Evolutionary conservation across 1,284 basidiomycete species (phyloP).

Genomic region (Leccinum fuscescens): DNA sequence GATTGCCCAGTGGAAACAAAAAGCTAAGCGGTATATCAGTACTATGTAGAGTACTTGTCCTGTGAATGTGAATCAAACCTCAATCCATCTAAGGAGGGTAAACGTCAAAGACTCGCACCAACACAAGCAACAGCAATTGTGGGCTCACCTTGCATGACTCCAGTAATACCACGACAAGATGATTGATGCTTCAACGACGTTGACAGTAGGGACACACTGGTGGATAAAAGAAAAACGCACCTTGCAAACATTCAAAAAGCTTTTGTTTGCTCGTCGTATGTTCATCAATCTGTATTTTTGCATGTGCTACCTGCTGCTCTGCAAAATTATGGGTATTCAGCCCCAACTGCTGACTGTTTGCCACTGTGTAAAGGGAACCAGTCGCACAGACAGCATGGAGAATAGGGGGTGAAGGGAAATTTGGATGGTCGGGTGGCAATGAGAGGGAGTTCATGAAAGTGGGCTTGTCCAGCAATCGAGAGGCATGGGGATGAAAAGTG

Average conservation of each 20-base stretch:
- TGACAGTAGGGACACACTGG: not conserved
- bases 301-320: slow-evolving; percentile 61
- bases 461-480: slow-evolving; percentile 59
- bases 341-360: slow-evolving; percentile 37
- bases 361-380: slow-evolving; percentile 64
- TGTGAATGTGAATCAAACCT: slow-evolving; percentile 42
- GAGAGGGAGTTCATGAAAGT: slow-evolving; percentile 65
- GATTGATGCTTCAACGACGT: slow-evolving; percentile 46
- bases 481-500: slow-evolving; percentile 66
- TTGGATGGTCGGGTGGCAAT: slow-evolving; percentile 63
- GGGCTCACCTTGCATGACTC: slow-evolving; percentile 59
- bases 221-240: slow-evolving; percentile 31
- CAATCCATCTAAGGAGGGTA: slow-evolving; percentile 58
- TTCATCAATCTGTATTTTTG: slow-evolving; percentile 50
- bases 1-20: slow-evolving; percentile 57
- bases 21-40: slow-evolving; percentile 42
- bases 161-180: slow-evolving; percentile 72
- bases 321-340: slow-evolving; percentile 41
- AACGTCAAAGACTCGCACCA: slow-evolving; percentile 1
- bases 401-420: slow-evolving; percentile 64
- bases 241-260: slow-evolving; percentile 63
- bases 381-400: slow-evolving; percentile 78
- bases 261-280: slow-evolving; percentile 51
- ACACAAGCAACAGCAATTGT: not conserved
- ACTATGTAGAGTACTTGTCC: not conserved